These are phyloP conservation scores for Lichtheimia ornata DNA, from an alignment of 371 early-diverging fungal genomes.

Conservation along the genomic window DNA sequence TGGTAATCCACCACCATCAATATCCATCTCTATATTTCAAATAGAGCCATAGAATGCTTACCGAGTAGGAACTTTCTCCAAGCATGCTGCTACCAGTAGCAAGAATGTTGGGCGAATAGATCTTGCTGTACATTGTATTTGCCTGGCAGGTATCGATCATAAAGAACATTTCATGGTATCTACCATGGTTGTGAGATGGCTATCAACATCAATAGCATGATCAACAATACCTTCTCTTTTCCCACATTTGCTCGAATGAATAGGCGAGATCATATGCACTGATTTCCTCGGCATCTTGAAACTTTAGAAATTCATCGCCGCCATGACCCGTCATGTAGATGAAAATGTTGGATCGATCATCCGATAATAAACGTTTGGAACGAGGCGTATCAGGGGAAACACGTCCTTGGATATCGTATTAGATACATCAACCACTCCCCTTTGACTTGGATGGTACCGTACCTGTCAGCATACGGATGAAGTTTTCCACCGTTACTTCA, in stretches of 20 bases:
- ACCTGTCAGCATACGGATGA: conserved; percentile 93
- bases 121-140: conserved; percentile 89
- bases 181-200: conserved; percentile 18
- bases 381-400: conserved; percentile 79
- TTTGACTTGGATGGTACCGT: background rate
- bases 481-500: conserved; percentile 97
- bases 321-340: conserved; percentile 99
- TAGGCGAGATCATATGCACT: conserved; percentile 92
- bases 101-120: conserved; percentile 90
- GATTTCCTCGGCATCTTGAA: conserved; percentile 96
- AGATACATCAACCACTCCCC: background rate
- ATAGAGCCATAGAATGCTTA: conserved; percentile 23
- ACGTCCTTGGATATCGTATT: conserved; percentile 48
- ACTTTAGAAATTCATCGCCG: conserved; percentile 96
- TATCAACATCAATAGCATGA: background rate
- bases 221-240: conserved; percentile 73
- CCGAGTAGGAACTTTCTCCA: conserved; percentile 94
- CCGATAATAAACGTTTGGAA: conserved; percentile 90
- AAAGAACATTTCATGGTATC: conserved; percentile 95
- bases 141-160: conserved; percentile 98
- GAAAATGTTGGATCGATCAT: conserved; percentile 92
- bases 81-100: conserved; percentile 86
- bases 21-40: background rate
- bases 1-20: too few species aligned
- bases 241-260: conserved; percentile 95